A percentile compares a stretch with the other conserved stretches of the same genome.
These are phyloP conservation scores for Bipolaris bicolor DNA, from an alignment of 2,329 filamentous ascomycete species.

Conservation along the genomic window DNA sequence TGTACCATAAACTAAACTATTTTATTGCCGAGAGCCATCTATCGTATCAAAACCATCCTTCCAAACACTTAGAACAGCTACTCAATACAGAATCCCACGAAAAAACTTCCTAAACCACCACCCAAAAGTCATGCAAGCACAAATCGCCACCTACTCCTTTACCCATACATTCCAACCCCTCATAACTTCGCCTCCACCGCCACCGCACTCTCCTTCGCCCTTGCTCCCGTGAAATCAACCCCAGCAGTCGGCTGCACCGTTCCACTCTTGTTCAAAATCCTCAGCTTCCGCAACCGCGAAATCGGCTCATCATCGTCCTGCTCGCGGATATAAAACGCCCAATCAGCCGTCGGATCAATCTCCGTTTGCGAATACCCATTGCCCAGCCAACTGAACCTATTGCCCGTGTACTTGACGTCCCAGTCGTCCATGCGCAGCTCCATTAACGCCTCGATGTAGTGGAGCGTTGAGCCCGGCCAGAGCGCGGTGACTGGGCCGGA, in stretches of 20 bases:
- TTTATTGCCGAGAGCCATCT: no score
- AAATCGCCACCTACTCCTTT: background rate
- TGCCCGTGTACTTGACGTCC: conserved; percentile 50
- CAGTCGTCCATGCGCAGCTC: conserved; percentile 57
- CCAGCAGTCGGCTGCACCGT: conserved; percentile 25
- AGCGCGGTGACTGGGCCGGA: conserved; percentile 50
- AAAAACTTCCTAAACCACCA: no score
- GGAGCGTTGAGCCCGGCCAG: conserved; percentile 56
- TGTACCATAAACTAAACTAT: no score
- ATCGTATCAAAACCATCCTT: no score
- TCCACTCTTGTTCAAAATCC: conserved; percentile 41
- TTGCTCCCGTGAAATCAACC: conserved; percentile 26
- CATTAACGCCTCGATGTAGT: conserved; percentile 57
- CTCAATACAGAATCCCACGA: no score
- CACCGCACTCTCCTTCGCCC: background rate
- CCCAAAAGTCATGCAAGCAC: background rate
- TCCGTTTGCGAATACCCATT: conserved; percentile 48
- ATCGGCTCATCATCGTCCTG: conserved; percentile 44
- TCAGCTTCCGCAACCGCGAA: conserved; percentile 32
- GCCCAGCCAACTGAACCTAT: conserved; percentile 48
- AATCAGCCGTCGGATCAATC: conserved; percentile 44
- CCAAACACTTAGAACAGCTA: background rate
- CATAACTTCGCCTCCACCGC: conserved; percentile 25
- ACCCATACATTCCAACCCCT: background rate
- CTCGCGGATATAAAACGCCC: conserved; percentile 47